Conservation (phyloP, 164 flowering plant species). For the Akebia trifoliata region DNA sequence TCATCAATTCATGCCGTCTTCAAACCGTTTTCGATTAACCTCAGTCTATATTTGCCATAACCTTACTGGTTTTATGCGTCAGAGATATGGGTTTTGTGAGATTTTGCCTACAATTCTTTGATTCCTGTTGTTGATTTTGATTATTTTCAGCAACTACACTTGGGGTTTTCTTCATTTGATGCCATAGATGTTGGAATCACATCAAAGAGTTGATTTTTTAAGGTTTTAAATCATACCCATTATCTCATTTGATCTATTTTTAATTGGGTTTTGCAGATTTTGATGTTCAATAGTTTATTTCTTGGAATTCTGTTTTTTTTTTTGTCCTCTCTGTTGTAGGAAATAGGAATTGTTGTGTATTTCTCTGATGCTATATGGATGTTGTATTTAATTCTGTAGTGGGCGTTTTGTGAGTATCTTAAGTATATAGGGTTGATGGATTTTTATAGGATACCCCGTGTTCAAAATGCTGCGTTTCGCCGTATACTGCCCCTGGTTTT, state of each 20-base stretch:
- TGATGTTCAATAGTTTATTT: background rate
- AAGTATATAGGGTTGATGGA: constrained; percentile 33
- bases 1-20: no score
- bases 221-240: constrained; percentile 6
- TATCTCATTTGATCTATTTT: constrained; percentile 3
- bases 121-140: background rate
- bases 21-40: background rate
- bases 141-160: background rate
- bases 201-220: background rate
- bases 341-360: background rate
- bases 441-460: constrained; percentile 34
- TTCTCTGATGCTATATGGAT: background rate
- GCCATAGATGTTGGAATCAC: constrained; percentile 1
- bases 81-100: background rate
- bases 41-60: background rate
- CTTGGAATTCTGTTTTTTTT: background rate
- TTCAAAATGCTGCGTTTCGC: constrained; percentile 35
- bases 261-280: constrained; percentile 1
- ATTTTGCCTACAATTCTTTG: background rate
- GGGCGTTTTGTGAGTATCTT: background rate
- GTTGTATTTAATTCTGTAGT: background rate
- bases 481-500: constrained; percentile 42
- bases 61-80: background rate
- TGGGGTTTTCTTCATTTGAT: constrained; percentile 11
- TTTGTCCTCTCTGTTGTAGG: background rate